phyloP scores from a whole-genome alignment of 1,139 yeast species.

The Chernovozyma aurita region DNA sequence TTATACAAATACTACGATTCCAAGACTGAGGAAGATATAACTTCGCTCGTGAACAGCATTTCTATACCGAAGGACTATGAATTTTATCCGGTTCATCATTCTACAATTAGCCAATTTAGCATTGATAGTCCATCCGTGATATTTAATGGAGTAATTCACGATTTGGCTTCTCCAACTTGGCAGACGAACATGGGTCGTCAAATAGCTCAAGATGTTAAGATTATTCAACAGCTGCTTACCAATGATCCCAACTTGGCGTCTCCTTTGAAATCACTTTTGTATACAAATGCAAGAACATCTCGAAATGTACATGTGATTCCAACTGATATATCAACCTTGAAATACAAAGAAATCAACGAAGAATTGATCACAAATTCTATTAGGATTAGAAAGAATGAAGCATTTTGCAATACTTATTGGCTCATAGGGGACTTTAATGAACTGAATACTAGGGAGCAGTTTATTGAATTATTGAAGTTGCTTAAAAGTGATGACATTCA shows the following conservation, averaged over 20 bases:
- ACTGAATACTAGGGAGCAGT: constrained; percentile 33
- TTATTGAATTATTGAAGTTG: constrained; percentile 27
- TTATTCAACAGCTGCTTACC: constrained; percentile 22
- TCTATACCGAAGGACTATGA: constrained; percentile 12
- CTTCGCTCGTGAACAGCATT: constrained; percentile 21
- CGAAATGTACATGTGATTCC: constrained; percentile 36
- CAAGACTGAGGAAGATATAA: constrained; percentile 21
- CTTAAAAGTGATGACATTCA: constrained; percentile 29
- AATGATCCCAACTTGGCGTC: constrained; percentile 16
- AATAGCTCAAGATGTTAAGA: constrained; percentile 31
- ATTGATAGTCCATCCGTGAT: constrained; percentile 51
- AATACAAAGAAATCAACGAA: constrained; percentile 29
- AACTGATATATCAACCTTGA: constrained; percentile 24
- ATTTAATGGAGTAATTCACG: constrained; percentile 67
- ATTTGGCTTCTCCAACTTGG: constrained; percentile 32
- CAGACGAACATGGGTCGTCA: constrained; percentile 37
- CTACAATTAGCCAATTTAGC: constrained; percentile 28
- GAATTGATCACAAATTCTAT: constrained; percentile 23
- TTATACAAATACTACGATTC: constrained; percentile 35
- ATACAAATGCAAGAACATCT: constrained; percentile 26
- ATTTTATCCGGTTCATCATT: constrained; percentile 23
- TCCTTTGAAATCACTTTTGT: constrained; percentile 27
- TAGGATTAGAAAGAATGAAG: constrained; percentile 10
- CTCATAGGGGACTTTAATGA: constrained; percentile 52
- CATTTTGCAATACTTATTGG: constrained; percentile 39